A percentile compares a stretch with the other conserved stretches of the same genome.
Conservation (phyloP, 2,329 filamentous ascomycete genomes). For the Bipolaris gigantea region DNA sequence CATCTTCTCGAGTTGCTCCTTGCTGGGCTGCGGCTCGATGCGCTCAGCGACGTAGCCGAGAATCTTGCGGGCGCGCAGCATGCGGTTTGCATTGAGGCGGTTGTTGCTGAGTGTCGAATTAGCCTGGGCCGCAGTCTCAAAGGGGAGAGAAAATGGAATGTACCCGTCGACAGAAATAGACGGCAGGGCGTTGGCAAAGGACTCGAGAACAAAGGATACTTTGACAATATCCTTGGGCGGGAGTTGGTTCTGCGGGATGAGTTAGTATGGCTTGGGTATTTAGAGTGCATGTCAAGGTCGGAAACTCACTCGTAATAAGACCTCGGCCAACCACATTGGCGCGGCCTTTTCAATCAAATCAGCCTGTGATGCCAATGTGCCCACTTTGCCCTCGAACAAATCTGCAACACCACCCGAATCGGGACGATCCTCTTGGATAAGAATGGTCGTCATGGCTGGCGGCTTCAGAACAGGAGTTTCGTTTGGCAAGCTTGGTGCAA, state of each 20-base stretch:
- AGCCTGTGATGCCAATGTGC: constrained; percentile 72
- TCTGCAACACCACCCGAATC: constrained; percentile 72
- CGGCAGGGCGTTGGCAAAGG: constrained; percentile 74
- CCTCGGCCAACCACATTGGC: constrained; percentile 89
- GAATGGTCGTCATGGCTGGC: constrained; percentile 63
- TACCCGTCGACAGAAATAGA: constrained; percentile 73
- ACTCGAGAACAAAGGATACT: constrained; percentile 89
- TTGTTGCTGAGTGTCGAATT: constrained; percentile 64
- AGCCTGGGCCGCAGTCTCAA: constrained; percentile 30
- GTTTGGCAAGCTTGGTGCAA: constrained; percentile 69
- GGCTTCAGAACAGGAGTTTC: constrained; percentile 78
- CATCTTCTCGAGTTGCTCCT: constrained; percentile 56
- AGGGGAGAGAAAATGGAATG: constrained; percentile 34
- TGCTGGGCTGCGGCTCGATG: constrained; percentile 70
- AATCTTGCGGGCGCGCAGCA: constrained; percentile 95
- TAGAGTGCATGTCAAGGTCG: not conserved
- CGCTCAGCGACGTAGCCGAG: constrained; percentile 88
- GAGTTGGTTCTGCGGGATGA: constrained; percentile 66
- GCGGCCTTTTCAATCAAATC: constrained; percentile 83
- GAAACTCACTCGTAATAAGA: constrained; percentile 67
- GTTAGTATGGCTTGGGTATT: not conserved
- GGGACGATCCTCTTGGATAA: constrained; percentile 67
- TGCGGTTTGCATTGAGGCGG: constrained; percentile 91
- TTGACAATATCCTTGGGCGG: constrained; percentile 91
- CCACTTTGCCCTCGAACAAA: constrained; percentile 87